Evolutionary conservation across 805 yeast genomes (phyloP).

Genomic region (Lachancea cidri): DNA sequence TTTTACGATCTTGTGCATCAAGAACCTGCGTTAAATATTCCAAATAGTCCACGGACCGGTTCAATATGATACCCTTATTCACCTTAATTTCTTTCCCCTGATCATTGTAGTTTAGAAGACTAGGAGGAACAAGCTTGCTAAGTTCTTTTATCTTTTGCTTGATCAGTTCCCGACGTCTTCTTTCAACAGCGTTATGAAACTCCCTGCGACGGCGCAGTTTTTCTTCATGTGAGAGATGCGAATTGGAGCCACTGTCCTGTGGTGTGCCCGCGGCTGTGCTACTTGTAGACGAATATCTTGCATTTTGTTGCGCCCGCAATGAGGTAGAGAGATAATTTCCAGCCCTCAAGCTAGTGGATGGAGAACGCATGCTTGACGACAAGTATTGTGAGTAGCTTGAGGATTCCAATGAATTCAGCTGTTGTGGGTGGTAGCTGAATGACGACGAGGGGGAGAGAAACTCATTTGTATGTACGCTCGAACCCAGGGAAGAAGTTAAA

Average conservation of each 20-base stretch:
- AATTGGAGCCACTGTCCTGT: constrained; percentile 17
- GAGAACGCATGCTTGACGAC: constrained; percentile 26
- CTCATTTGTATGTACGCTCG: constrained; percentile 25
- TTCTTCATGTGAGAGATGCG: constrained; percentile 44
- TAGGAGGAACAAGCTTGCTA: constrained; percentile 76
- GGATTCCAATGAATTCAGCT: constrained; percentile 13
- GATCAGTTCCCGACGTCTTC: constrained; percentile 85
- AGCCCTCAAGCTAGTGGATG: constrained; percentile 32
- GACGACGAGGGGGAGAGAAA: constrained; percentile 26
- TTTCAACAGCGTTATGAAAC: constrained; percentile 90
- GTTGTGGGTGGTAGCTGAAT: constrained; percentile 22
- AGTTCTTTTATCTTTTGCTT: constrained; percentile 84
- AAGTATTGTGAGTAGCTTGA: constrained; percentile 13
- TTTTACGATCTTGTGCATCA: constrained; percentile 47
- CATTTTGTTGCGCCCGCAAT: constrained; percentile 24
- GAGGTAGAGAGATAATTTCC: constrained; percentile 28
- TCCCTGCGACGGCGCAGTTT: constrained; percentile 75
- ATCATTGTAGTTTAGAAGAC: constrained; percentile 45
- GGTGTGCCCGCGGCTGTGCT: constrained; percentile 37
- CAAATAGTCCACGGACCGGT: constrained; percentile 77
- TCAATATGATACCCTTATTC: constrained; percentile 73
- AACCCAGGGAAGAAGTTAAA: constrained; percentile 26
- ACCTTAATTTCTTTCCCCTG: constrained; percentile 67
- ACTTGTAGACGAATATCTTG: constrained; percentile 32
- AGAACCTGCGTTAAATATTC: constrained; percentile 58